Percentiles rank a stretch among this genome's conserved stretches.
Evolutionary conservation across 164 flowering plant genomes (phyloP).

Genomic region (Stephania japonica): DNA sequence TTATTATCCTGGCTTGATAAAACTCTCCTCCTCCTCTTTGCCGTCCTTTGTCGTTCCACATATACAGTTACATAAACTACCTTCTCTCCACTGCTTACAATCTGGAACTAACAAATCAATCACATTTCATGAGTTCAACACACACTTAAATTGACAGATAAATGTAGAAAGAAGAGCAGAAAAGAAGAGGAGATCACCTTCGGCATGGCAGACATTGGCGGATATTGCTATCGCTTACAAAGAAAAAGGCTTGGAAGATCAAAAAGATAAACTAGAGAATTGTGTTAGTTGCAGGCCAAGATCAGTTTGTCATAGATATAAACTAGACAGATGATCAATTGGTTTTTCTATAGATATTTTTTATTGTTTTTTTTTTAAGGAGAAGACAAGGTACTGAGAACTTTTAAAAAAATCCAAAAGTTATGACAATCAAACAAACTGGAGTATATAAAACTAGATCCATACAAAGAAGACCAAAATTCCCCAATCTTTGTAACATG

Average conservation of each 20-base stretch:
- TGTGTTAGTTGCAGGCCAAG: neutral
- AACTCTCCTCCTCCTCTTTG: conserved; percentile 15
- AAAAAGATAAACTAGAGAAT: neutral
- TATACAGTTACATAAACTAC: conserved; percentile 38
- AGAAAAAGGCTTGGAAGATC: neutral
- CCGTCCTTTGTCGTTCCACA: conserved; percentile 23
- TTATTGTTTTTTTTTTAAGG: neutral
- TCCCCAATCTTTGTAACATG: neutral
- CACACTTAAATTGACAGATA: neutral
- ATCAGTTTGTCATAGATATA: neutral
- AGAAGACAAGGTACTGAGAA: neutral
- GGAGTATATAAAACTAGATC: neutral
- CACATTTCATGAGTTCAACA: neutral
- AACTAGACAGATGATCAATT: neutral
- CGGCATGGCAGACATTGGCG: neutral
- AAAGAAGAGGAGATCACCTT: neutral
- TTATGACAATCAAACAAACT: neutral
- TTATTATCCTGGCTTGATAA: conserved; percentile 14
- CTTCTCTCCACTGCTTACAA: conserved; percentile 20
- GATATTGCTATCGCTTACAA: neutral
- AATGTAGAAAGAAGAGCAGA: neutral
- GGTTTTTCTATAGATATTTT: neutral
- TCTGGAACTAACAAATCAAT: conserved; percentile 20
- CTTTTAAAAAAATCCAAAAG: neutral
- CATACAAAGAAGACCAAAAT: neutral